Percentiles rank a stretch among this genome's conserved stretches.
Evolutionary conservation across 176 grass and related monocot species (phyloP).

Genomic region (Aegilops umbellulata): DNA sequence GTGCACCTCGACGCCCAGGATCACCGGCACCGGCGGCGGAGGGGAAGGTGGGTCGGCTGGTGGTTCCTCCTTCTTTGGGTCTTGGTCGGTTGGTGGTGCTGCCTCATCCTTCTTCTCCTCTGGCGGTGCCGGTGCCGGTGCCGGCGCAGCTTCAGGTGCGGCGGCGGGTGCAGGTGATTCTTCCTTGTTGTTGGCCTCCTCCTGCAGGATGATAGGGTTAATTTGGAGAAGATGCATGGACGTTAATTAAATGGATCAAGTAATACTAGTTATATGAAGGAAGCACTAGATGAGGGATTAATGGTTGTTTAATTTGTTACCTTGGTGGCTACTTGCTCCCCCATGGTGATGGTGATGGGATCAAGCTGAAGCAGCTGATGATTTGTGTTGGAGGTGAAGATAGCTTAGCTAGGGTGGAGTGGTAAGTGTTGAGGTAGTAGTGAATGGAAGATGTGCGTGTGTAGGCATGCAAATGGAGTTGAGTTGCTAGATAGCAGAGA

Average conservation of each 20-base stretch:
- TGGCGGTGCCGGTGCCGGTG: background rate
- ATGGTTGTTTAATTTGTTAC: background rate
- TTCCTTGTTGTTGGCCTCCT: constrained; percentile 29
- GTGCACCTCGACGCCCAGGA: constrained; percentile 67
- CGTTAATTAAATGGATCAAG: background rate
- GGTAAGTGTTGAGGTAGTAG: too few relatives aligned
- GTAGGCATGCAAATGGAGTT: background rate
- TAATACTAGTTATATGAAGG: background rate
- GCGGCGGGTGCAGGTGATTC: background rate
- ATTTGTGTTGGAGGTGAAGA: background rate
- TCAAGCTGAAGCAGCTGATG: background rate
- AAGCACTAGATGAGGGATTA: too few relatives aligned
- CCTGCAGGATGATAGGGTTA: background rate
- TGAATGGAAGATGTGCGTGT: too few relatives aligned
- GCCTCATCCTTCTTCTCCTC: constrained; percentile 32
- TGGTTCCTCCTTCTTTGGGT: background rate
- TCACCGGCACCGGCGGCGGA: constrained; percentile 39
- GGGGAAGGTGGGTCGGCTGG: background rate
- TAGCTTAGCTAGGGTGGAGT: too few relatives aligned
- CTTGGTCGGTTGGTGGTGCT: background rate
- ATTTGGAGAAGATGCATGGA: too few relatives aligned
- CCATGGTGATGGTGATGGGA: background rate
- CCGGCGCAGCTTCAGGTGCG: too few relatives aligned
- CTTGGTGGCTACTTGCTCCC: background rate
- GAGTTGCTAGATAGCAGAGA: too few relatives aligned